Conservation (phyloP, 2,329 filamentous ascomycete species). For the Paracoccidioides brasiliensis region DNA sequence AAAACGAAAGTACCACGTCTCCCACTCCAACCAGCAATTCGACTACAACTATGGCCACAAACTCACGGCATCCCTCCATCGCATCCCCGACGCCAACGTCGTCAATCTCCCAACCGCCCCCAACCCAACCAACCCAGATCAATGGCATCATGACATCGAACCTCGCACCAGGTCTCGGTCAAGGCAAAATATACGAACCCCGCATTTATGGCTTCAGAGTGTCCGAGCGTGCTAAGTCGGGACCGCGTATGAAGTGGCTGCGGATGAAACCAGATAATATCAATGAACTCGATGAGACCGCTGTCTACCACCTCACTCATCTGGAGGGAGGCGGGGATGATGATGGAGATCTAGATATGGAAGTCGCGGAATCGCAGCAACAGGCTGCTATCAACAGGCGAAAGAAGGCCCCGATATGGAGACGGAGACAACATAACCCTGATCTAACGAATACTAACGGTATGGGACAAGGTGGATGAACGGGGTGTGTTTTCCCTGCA, state of each 20-base stretch:
- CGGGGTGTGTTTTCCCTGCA: background rate
- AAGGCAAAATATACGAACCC: constrained; percentile 77
- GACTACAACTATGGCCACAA: constrained; percentile 9
- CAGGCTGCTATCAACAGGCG: constrained; percentile 26
- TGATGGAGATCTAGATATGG: constrained; percentile 30
- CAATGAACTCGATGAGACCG: constrained; percentile 65
- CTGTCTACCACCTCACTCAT: constrained; percentile 24
- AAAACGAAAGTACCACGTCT: constrained; percentile 40
- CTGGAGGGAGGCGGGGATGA: constrained; percentile 20
- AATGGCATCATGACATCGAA: constrained; percentile 83
- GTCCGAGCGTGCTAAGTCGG: constrained; percentile 75
- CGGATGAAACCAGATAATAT: constrained; percentile 70
- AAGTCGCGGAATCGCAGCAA: constrained; percentile 17
- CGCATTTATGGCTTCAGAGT: constrained; percentile 95
- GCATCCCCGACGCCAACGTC: constrained; percentile 12
- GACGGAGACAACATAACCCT: constrained; percentile 20
- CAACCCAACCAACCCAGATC: constrained; percentile 43
- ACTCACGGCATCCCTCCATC: constrained; percentile 19
- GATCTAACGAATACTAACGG: constrained; percentile 26
- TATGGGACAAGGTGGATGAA: constrained; percentile 14
- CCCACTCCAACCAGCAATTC: constrained; percentile 14
- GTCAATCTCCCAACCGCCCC: constrained; percentile 20
- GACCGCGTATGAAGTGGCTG: constrained; percentile 94
- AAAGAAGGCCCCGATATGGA: constrained; percentile 32
- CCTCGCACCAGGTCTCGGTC: constrained; percentile 74